Conservation (phyloP, 1,139 yeast genomes). For the Chernovozyma aurita region DNA sequence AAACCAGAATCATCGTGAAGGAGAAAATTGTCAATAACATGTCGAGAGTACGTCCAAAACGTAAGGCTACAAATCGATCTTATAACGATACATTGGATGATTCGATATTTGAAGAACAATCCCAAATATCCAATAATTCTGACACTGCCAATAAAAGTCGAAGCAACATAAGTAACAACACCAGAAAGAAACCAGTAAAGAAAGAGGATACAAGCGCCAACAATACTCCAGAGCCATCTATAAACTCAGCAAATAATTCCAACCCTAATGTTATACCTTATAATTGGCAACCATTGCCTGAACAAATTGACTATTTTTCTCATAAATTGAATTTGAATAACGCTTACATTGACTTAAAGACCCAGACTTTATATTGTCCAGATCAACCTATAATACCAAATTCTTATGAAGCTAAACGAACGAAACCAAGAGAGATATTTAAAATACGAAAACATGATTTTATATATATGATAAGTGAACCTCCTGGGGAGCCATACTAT, state of each 20-base stretch:
- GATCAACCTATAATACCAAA: slow-evolving; percentile 15
- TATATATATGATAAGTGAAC: slow-evolving; percentile 85
- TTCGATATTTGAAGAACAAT: slow-evolving; percentile 23
- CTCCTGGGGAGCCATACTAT: slow-evolving; percentile 93
- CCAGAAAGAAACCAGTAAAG: slow-evolving; percentile 7
- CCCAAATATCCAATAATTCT: slow-evolving; percentile 3
- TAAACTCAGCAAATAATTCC: slow-evolving; percentile 1
- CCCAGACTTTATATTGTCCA: slow-evolving; percentile 35
- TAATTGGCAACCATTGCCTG: slow-evolving; percentile 40
- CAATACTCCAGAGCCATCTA: slow-evolving; percentile 1
- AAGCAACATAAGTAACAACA: slow-evolving; percentile 1
- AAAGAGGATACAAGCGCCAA: slow-evolving; percentile 3
- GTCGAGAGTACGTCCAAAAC: slow-evolving; percentile 34
- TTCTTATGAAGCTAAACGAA: slow-evolving; percentile 1
- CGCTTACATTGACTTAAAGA: slow-evolving; percentile 30
- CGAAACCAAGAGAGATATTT: slow-evolving; percentile 12
- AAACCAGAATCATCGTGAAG: no score
- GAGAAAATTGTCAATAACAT: no score
- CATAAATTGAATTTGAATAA: slow-evolving; percentile 28
- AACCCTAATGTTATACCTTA: slow-evolving; percentile 16
- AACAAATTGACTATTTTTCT: slow-evolving; percentile 32
- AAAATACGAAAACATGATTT: slow-evolving; percentile 53
- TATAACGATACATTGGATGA: slow-evolving; percentile 39
- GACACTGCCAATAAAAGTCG: slow-evolving; percentile 7
- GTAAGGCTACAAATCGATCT: slow-evolving; percentile 44